Conservation (phyloP, 2,329 filamentous ascomycete genomes). For the Trichophyton verrucosum region DNA sequence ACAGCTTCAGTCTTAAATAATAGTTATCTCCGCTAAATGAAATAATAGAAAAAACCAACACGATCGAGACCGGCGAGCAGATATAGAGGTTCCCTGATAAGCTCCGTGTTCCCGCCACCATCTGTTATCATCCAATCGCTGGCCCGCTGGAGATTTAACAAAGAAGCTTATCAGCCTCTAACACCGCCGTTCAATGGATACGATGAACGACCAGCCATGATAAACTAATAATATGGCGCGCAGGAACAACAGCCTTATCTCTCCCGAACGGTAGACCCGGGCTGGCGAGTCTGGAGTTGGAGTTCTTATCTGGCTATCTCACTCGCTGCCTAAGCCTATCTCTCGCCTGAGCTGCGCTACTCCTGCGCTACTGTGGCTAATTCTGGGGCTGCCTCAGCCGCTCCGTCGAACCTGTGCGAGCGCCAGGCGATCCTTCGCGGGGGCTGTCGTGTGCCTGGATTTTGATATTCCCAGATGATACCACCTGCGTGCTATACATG, state of each 20-base stretch:
- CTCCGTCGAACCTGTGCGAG: background rate
- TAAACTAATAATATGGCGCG: background rate
- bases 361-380: background rate
- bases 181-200: background rate
- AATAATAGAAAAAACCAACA: too few species aligned
- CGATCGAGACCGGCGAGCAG: too few species aligned
- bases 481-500: background rate
- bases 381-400: background rate
- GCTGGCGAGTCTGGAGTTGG: too few species aligned
- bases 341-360: background rate
- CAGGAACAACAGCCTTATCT: background rate
- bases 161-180: conserved; percentile 1
- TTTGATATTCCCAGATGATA: background rate
- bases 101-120: background rate
- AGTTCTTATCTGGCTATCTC: background rate
- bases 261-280: background rate
- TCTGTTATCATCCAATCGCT: background rate
- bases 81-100: background rate
- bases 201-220: background rate
- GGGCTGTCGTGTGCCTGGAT: background rate
- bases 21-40: too few species aligned
- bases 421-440: background rate
- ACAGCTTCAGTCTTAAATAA: too few species aligned
- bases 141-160: background rate
- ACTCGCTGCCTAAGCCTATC: background rate